Percentiles rank a stretch among this genome's conserved stretches.
Evolutionary conservation across 768 basidiomycete genomes (phyloP).

Genomic region (Dentipellis sp.): DNA sequence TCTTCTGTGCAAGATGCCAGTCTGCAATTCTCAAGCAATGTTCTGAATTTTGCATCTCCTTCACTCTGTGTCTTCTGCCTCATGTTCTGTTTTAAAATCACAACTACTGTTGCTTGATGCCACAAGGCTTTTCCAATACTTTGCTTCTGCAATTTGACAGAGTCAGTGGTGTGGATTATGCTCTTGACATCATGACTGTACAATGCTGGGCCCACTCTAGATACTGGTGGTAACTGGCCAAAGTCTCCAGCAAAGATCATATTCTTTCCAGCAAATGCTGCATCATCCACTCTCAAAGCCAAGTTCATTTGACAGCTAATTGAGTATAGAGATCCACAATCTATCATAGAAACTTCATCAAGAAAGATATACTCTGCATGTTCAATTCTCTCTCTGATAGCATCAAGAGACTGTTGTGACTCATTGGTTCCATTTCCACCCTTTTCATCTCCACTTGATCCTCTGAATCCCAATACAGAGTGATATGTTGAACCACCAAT

Average conservation of each 20-base stretch:
- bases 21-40: constrained; percentile 28
- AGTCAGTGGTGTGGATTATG: background rate
- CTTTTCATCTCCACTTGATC: background rate
- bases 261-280: constrained; percentile 29
- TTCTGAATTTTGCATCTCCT: constrained; percentile 21
- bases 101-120: constrained; percentile 12
- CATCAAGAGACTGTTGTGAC: background rate
- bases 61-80: too few relatives aligned
- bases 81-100: constrained; percentile 15
- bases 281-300: constrained; percentile 8
- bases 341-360: constrained; percentile 36
- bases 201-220: constrained; percentile 14
- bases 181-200: constrained; percentile 11
- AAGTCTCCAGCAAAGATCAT: constrained; percentile 39
- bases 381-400: constrained; percentile 1
- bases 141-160: constrained; percentile 1
- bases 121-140: constrained; percentile 15
- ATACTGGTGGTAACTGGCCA: constrained; percentile 34
- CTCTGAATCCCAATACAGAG: constrained; percentile 7
- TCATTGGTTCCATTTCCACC: too few relatives aligned
- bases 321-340: constrained; percentile 19
- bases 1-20: constrained; percentile 28
- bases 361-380: constrained; percentile 31
- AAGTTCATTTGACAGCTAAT: constrained; percentile 17
- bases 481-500: constrained; percentile 18